Percentiles rank a stretch among this genome's conserved stretches.
phyloP scores from a whole-genome alignment of 352 stramenopile species.

The Phytophthora vignae region DNA sequence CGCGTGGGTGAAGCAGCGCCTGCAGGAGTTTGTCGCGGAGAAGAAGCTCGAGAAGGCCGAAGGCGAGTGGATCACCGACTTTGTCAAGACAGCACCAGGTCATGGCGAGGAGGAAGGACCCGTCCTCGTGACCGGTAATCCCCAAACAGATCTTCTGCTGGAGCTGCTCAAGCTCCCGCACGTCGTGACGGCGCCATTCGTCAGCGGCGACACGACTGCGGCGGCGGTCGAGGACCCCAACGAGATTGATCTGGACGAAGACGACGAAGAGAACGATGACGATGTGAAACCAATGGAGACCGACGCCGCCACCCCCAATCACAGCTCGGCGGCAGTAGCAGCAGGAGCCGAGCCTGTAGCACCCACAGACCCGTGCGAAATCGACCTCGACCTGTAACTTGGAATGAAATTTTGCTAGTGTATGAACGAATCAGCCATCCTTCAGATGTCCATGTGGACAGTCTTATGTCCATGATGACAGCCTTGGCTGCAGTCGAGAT shows the following conservation, averaged over 20 bases:
- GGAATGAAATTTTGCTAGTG: slow-evolving; percentile 11
- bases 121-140: slow-evolving; percentile 82
- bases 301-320: slow-evolving; percentile 8
- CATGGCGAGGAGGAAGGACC: slow-evolving; percentile 57
- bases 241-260: slow-evolving; percentile 64
- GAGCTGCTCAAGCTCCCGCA: slow-evolving; percentile 94
- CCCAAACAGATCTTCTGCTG: slow-evolving; percentile 95
- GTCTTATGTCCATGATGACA: neutral
- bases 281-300: slow-evolving; percentile 26
- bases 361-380: slow-evolving; percentile 42
- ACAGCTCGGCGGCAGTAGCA: slow-evolving; percentile 11
- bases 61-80: slow-evolving; percentile 80
- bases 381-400: slow-evolving; percentile 46
- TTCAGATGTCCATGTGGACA: neutral
- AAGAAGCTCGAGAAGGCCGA: slow-evolving; percentile 61
- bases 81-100: slow-evolving; percentile 77
- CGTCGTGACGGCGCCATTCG: slow-evolving; percentile 93
- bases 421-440: neutral
- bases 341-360: slow-evolving; percentile 12
- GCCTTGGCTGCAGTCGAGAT: neutral
- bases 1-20: slow-evolving; percentile 66
- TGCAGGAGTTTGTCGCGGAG: slow-evolving; percentile 56
- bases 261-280: slow-evolving; percentile 27
- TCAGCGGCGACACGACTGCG: slow-evolving; percentile 12
- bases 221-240: slow-evolving; percentile 56